phyloP scores from a whole-genome alignment of 495 filamentous ascomycete species.

The Symbiotaphrina buchneri region DNA sequence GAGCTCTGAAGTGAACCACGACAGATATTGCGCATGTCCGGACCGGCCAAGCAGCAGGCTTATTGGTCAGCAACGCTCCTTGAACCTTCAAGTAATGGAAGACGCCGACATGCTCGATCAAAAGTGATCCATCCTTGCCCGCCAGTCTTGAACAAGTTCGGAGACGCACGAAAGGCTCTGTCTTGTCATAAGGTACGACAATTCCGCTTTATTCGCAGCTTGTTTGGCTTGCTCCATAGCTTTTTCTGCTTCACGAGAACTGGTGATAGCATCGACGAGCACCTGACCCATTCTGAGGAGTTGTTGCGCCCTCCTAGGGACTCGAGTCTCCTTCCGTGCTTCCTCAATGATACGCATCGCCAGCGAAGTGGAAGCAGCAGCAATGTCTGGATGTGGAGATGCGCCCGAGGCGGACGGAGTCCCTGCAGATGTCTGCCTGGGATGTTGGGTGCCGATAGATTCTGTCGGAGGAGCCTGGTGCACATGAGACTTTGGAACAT shows the following conservation, averaged over 20 bases:
- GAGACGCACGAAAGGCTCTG: no score
- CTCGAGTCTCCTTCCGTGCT: slow-evolving; percentile 11
- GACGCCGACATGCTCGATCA: no score
- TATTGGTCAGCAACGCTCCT: no score
- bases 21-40: no score
- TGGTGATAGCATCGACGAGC: slow-evolving; percentile 14
- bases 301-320: slow-evolving; percentile 9
- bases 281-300: slow-evolving; percentile 13
- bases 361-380: slow-evolving; percentile 10
- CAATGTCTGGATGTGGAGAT: no score
- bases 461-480: neutral
- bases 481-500: neutral
- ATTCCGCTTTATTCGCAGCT: slow-evolving; percentile 13
- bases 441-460: slow-evolving; percentile 3
- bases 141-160: no score
- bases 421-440: slow-evolving; percentile 10
- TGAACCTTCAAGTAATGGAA: no score
- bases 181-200: slow-evolving; percentile 10
- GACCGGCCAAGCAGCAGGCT: no score
- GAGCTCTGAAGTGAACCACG: no score
- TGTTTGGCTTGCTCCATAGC: slow-evolving; percentile 15
- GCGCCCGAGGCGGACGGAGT: no score
- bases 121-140: no score
- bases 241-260: slow-evolving; percentile 14
- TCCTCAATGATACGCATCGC: slow-evolving; percentile 15